Percentiles rank a stretch among this genome's conserved stretches.
phyloP scores from a whole-genome alignment of 495 filamentous ascomycete species.

The Talaromyces ruber region DNA sequence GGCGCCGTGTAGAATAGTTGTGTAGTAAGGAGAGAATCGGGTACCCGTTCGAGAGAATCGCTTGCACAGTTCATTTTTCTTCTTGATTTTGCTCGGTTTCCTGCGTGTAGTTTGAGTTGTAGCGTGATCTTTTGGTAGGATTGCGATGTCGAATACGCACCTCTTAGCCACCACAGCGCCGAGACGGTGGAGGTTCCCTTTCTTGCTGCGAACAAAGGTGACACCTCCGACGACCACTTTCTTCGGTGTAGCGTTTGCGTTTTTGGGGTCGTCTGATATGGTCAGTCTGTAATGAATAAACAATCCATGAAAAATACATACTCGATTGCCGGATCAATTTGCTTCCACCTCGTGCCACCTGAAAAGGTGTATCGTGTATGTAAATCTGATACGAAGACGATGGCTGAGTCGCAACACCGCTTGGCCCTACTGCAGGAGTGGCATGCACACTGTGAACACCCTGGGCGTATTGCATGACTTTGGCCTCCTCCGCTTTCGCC shows the following conservation, averaged over 20 bases:
- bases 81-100: slow-evolving; percentile 47
- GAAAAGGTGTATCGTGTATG: slow-evolving; percentile 71
- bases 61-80: slow-evolving; percentile 75
- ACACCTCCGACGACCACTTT: slow-evolving; percentile 70
- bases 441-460: slow-evolving; percentile 14
- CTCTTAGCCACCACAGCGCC: slow-evolving; percentile 36
- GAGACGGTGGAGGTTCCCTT: slow-evolving; percentile 76
- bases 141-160: slow-evolving; percentile 10
- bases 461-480: slow-evolving; percentile 37
- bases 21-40: slow-evolving; percentile 21
- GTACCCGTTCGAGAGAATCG: slow-evolving; percentile 90
- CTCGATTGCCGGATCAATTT: slow-evolving; percentile 72
- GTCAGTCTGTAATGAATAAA: slow-evolving; percentile 12
- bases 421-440: slow-evolving; percentile 30
- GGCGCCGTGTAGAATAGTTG: slow-evolving; percentile 8
- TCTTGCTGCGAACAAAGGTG: slow-evolving; percentile 80
- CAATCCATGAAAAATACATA: slow-evolving; percentile 30
- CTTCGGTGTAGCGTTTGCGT: slow-evolving; percentile 68
- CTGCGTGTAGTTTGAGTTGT: slow-evolving; percentile 21
- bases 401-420: slow-evolving; percentile 21
- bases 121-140: background rate
- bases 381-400: slow-evolving; percentile 53
- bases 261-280: slow-evolving; percentile 51
- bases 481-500: slow-evolving; percentile 56
- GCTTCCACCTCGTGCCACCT: slow-evolving; percentile 68